These are phyloP conservation scores for Sarocladiaceae sp. DNA, from an alignment of 2,329 filamentous ascomycete genomes.

Conservation along the genomic window DNA sequence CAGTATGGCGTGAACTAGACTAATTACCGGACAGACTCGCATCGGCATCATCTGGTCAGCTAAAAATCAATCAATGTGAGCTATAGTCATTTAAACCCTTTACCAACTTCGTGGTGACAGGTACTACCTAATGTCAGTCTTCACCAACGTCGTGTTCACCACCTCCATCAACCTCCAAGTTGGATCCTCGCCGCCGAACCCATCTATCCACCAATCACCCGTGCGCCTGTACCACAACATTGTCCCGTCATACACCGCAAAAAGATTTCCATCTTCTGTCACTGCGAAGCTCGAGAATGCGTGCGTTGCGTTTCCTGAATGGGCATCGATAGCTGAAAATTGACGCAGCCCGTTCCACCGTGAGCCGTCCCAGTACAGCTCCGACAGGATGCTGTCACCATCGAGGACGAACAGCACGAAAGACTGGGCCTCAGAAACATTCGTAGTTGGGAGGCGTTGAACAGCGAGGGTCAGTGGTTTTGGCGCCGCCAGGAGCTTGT, in stretches of 20 bases:
- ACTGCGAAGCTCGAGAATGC: conserved; percentile 9
- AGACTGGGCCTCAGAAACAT: not conserved
- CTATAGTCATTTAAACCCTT: no score
- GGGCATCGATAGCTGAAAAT: not conserved
- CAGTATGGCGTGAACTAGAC: no score
- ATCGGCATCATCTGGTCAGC: no score
- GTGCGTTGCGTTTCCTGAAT: not conserved
- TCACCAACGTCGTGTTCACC: no score
- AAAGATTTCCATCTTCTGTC: conserved; percentile 3
- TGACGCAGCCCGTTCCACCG: not conserved
- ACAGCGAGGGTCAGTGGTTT: not conserved
- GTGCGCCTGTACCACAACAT: conserved; percentile 9
- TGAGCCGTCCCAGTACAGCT: conserved; percentile 8
- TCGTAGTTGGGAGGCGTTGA: not conserved
- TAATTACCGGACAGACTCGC: no score
- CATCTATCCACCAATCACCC: conserved; percentile 10
- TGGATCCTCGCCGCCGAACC: not conserved
- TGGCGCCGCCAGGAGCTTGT: not conserved
- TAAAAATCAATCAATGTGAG: no score
- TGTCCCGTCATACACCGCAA: conserved; percentile 7
- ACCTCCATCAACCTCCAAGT: conserved; percentile 10
- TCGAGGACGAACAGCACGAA: conserved; percentile 11
- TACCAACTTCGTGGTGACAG: no score
- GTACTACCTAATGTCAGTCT: no score
- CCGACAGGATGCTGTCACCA: conserved; percentile 2